These are phyloP conservation scores for Carex scoparia DNA, from an alignment of 176 grass and related monocot genomes.

Conservation along the genomic window DNA sequence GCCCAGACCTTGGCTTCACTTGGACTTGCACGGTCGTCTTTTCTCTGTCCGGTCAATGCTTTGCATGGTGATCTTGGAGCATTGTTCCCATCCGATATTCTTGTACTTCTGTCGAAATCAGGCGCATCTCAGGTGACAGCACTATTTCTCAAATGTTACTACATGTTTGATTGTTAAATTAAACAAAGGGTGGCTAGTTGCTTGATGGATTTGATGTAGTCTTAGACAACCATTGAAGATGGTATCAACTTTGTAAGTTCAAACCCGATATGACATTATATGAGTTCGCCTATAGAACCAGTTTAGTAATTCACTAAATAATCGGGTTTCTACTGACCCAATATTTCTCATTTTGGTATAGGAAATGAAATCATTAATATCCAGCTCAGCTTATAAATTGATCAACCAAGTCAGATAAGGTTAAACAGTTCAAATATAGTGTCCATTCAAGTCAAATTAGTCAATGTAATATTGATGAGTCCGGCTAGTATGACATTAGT, in stretches of 20 bases:
- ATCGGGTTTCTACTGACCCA: not conserved
- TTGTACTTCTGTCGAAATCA: constrained; percentile 88
- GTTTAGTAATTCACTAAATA: not conserved
- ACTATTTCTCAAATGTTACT: not conserved
- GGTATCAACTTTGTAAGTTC: not conserved
- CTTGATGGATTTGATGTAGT: not conserved
- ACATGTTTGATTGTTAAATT: not conserved
- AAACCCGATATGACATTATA: not conserved
- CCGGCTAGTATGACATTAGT: too few species aligned
- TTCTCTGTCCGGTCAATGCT: constrained; percentile 83
- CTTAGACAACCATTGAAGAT: not conserved
- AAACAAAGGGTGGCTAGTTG: not conserved
- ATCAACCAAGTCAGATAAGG: not conserved
- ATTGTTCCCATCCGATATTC: constrained; percentile 70
- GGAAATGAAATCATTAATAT: not conserved
- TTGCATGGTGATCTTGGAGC: constrained; percentile 94
- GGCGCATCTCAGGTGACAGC: constrained; percentile 62
- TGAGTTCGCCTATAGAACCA: not conserved
- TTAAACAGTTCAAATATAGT: not conserved
- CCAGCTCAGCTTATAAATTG: not conserved
- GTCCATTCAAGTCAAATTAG: not conserved
- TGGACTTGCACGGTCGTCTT: constrained; percentile 60
- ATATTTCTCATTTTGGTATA: not conserved
- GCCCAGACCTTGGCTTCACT: constrained; percentile 93
- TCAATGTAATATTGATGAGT: not conserved